phyloP scores from a whole-genome alignment of 306 rosid genomes.

The Prunus persica region Prunus_persica_NCBIv2 NC_034014.1:29109501-29110000 shows the following conservation, averaged over 20 bases:
- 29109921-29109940: not conserved
- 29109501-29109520: slow-evolving; percentile 36
- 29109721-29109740: not conserved
- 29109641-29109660: not conserved
- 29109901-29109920: not conserved
- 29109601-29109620: not conserved
- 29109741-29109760: not conserved
- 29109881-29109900: slow-evolving; percentile 5
- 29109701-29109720: not conserved
- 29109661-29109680: not conserved
- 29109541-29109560: not conserved
- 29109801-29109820: slow-evolving; percentile 99
- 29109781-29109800: slow-evolving; percentile 71
- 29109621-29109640: not conserved
- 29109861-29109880: slow-evolving; percentile 82
- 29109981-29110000: not conserved
- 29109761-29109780: slow-evolving; percentile 47
- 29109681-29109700: not conserved
- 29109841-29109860: slow-evolving; percentile 76
- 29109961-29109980: not conserved
- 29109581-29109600: not conserved
- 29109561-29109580: not conserved
- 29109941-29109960: no score
- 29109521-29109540: not conserved
- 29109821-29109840: slow-evolving; percentile 71